Evolutionary conservation across 192 early-diverging fungal genomes (phyloP), one percentile per base, ranked within the genome.

Genomic region (Pilaira anomala): DNA sequence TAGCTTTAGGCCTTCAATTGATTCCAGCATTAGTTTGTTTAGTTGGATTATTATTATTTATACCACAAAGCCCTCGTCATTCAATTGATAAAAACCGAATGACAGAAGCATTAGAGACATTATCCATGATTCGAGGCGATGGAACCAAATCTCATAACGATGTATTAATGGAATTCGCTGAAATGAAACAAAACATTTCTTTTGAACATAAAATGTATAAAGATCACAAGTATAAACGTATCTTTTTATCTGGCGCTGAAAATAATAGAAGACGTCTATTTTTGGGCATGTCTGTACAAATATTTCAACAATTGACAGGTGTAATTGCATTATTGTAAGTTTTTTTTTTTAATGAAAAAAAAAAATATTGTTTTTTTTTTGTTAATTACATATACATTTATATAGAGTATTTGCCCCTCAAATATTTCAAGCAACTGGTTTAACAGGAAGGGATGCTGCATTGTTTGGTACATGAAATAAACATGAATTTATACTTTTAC

Each of bases 1-100:
- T 92, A 25, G 89, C 93, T 8, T 78, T 95, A 42, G 89, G 85
- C 29, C 69, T 96, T 44, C 93, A 96, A 76, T 68, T 87, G 3
- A 79, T 91, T 16, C 92, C 93, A 3, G 91, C 87, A 29, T 24
- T 85, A 21, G 69, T 93, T 9, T 76, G 96, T 28, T 66, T 90
- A 14, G 7, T 83, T 28, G 73, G 88, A 39, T 85, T 88, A 69
- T 30, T 58, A 16, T 14, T 79, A 12, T 83, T 92, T 62, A 87
- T 95, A 76, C 94, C 93, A 26, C 40, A 46, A 56, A 88, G 87
- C 22, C 88, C 88, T 11, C 88, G 88, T 60, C 90, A 86, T 85
- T 76, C 88, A 42, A 67, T 90, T 48, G 73, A 74, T 46, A 69
- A 82, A 52, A 78, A 79, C 58, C 71, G 69, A 19, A 51, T 65